These are phyloP conservation scores for Globisporangium parvum DNA, from an alignment of 352 stramenopile genomes.

Conservation along the genomic window DNA sequence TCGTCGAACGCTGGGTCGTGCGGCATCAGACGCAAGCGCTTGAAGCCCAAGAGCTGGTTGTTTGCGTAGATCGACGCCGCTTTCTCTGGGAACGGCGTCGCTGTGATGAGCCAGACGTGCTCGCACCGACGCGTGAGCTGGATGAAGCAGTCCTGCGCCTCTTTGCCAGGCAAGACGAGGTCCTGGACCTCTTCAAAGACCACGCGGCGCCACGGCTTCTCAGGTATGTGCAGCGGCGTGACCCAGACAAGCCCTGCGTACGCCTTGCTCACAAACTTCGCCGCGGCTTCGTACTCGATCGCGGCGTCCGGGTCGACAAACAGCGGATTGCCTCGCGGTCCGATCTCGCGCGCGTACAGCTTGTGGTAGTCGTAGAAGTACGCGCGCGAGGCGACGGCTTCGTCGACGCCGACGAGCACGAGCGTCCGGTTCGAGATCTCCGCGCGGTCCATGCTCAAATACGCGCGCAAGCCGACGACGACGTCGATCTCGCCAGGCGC, in stretches of 20 bases:
- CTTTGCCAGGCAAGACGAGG: conserved; percentile 64
- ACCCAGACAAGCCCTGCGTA: conserved; percentile 74
- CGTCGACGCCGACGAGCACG: conserved; percentile 73
- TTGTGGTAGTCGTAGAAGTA: conserved; percentile 59
- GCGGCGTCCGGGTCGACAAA: conserved; percentile 35
- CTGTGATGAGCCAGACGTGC: conserved; percentile 84
- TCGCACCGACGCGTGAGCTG: conserved; percentile 68
- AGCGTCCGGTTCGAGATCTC: conserved; percentile 74
- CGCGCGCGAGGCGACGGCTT: conserved; percentile 53
- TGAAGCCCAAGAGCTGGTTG: conserved; percentile 83
- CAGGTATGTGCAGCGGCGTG: conserved; percentile 50
- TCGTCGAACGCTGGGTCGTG: conserved; percentile 79
- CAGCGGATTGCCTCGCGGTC: conserved; percentile 27
- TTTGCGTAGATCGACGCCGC: conserved; percentile 84
- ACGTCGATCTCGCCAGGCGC: conserved; percentile 61
- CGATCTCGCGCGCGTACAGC: conserved; percentile 42
- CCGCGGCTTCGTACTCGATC: conserved; percentile 62
- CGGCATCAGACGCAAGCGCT: conserved; percentile 52
- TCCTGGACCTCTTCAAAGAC: conserved; percentile 88
- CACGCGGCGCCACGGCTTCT: conserved; percentile 67
- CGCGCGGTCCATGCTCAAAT: conserved; percentile 35
- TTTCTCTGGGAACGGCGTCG: conserved; percentile 78
- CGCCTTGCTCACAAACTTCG: conserved; percentile 77
- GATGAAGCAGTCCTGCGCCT: conserved; percentile 77
- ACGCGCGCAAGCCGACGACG: conserved; percentile 50